Conservation (phyloP, 2,329 filamentous ascomycete genomes). For the Colletotrichum liriopes region DNA sequence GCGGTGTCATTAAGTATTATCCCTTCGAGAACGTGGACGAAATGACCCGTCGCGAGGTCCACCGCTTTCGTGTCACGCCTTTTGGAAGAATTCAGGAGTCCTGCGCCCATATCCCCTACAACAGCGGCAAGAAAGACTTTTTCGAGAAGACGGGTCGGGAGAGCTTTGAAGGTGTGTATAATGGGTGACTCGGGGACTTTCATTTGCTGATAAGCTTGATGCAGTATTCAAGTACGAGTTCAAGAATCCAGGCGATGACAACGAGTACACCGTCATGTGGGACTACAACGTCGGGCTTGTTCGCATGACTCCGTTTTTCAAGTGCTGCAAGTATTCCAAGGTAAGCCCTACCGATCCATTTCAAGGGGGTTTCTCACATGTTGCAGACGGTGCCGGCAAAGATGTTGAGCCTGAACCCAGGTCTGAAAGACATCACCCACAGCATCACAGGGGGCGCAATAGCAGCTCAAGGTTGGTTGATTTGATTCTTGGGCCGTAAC, state of each 20-base stretch:
- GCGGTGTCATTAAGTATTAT: slow-evolving; percentile 80
- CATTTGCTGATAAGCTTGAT: slow-evolving; percentile 22
- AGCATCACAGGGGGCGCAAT: slow-evolving; percentile 96
- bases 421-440: slow-evolving; percentile 89
- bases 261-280: slow-evolving; percentile 89
- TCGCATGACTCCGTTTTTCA: slow-evolving; percentile 95
- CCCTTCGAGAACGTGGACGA: slow-evolving; percentile 80
- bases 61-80: slow-evolving; percentile 76
- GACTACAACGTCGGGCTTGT: slow-evolving; percentile 97
- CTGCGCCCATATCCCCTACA: slow-evolving; percentile 89
- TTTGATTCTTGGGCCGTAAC: slow-evolving; percentile 19
- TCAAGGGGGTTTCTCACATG: slow-evolving; percentile 18
- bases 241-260: slow-evolving; percentile 76
- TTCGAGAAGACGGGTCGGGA: slow-evolving; percentile 88
- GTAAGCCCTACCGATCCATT: slow-evolving; percentile 51
- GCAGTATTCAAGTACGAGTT: slow-evolving; percentile 90
- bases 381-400: slow-evolving; percentile 88
- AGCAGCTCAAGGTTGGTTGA: slow-evolving; percentile 83
- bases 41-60: slow-evolving; percentile 70
- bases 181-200: background rate
- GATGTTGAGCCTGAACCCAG: slow-evolving; percentile 83
- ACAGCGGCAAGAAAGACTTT: slow-evolving; percentile 93
- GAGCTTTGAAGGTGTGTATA: slow-evolving; percentile 83
- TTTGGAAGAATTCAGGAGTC: slow-evolving; percentile 74
- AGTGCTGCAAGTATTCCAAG: slow-evolving; percentile 90